Evolutionary conservation across 495 filamentous ascomycete genomes (phyloP), one percentile per base, ranked within the genome.

Genomic region (Aspergillus nidulans): DNA sequence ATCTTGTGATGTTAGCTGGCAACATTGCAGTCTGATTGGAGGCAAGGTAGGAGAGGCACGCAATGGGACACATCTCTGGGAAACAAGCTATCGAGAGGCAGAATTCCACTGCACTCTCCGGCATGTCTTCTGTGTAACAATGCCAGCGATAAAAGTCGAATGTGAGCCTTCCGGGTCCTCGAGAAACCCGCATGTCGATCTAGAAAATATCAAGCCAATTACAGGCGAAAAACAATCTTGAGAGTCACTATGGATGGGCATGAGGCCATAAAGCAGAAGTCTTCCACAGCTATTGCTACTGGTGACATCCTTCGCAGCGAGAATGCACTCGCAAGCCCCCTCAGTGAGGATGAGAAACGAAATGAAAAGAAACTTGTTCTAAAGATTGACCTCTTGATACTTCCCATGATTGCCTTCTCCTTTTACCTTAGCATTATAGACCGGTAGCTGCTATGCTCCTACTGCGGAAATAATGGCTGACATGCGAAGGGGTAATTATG

Each of bases 391-490:
- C 23, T 66, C 7, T 38, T 72, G 26, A 66, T 78, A 20, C 64
- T 81, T 56, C 77, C 75, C 1, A 52, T 74, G 49, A 61, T 78
- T 23, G 72, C 76, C 53, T 21, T 76, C 26, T 63, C 75, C 18
- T 77, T 76, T 55, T 57, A 77, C 13, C 69, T 79, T 62, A 78
- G 74, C 52, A 69, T 71, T 55, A 64, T 77, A 24, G 75, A 79
- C 56, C 65, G 72, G 43, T 66, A 58, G 24, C 6, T 4, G 3
- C 5, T 47, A 32, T n/a, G 41, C n/a, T 28, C 4, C 24, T 19
- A 2, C 15, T n/a, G n/a, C 18, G 1, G 15, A 28, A 8, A 10
- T 13, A 4, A n/a, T 30, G 10, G 25, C 45, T 49, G 19, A 49
- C 15, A 3, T 34, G 7, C 18, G 8, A 49, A 65, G 65, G 36